Evolutionary conservation across 768 basidiomycete species (phyloP).

Genomic region (Leccinum subtestaceum): DNA sequence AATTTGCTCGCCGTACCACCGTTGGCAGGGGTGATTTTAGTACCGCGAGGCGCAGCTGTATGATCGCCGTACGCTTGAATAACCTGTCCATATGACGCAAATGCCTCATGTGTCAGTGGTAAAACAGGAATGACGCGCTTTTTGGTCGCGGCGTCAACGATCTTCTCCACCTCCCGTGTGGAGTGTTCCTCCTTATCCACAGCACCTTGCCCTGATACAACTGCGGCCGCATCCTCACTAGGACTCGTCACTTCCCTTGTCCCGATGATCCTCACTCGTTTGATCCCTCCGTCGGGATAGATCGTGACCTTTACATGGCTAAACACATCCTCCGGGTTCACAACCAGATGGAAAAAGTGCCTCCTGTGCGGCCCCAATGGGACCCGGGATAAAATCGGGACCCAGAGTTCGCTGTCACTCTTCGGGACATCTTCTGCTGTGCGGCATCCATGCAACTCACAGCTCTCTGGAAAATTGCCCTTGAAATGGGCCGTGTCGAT

Average conservation of each 20-base stretch:
- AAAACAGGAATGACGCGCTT: slow-evolving; percentile 47
- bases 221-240: slow-evolving; percentile 5
- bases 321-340: slow-evolving; percentile 53
- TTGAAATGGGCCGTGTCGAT: slow-evolving; percentile 96
- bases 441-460: slow-evolving; percentile 66
- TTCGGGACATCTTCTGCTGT: slow-evolving; percentile 37
- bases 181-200: slow-evolving; percentile 4
- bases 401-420: slow-evolving; percentile 54
- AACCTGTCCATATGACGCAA: slow-evolving; percentile 86
- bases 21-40: slow-evolving; percentile 79
- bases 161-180: neutral
- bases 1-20: slow-evolving; percentile 89
- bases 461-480: slow-evolving; percentile 91
- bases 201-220: slow-evolving; percentile 5
- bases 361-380: slow-evolving; percentile 87
- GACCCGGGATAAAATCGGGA: slow-evolving; percentile 65
- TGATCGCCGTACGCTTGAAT: slow-evolving; percentile 81
- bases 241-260: slow-evolving; percentile 38
- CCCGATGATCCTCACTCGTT: slow-evolving; percentile 84
- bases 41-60: slow-evolving; percentile 61
- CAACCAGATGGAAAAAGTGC: slow-evolving; percentile 84
- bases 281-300: slow-evolving; percentile 93
- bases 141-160: slow-evolving; percentile 10
- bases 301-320: slow-evolving; percentile 89
- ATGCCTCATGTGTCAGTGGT: slow-evolving; percentile 81